A percentile compares a stretch with the other conserved stretches of the same genome.
Evolutionary conservation across 139 green algal species (phyloP).

Genomic region (Trebouxia sp.): DNA sequence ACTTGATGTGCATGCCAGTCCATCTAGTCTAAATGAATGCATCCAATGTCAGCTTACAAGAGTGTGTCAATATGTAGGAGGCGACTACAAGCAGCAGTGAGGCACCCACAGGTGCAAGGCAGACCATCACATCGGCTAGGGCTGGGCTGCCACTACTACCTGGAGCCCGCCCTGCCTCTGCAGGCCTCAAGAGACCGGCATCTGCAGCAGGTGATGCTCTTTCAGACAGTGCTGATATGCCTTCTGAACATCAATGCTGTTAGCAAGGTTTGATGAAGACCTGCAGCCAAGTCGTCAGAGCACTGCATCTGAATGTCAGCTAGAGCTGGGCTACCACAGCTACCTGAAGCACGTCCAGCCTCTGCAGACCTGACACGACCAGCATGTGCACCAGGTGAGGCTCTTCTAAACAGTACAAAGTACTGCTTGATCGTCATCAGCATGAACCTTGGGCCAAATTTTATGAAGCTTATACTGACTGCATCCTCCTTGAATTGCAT

Average conservation of each 20-base stretch:
- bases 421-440: no score
- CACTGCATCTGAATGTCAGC: no score
- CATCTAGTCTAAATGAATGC: no score
- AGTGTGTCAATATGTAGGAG: no score
- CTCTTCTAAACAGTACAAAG: neutral
- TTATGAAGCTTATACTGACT: no score
- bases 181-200: neutral
- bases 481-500: no score
- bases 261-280: neutral
- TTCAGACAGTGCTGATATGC: neutral
- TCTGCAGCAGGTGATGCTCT: neutral
- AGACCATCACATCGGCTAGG: neutral
- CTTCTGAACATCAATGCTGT: neutral
- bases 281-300: no score
- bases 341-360: neutral
- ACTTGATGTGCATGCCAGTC: no score
- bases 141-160: neutral
- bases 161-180: slow-evolving; percentile 5
- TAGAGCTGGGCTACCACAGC: neutral
- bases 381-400: neutral
- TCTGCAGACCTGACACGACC: slow-evolving; percentile 1
- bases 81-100: neutral
- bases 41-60: no score
- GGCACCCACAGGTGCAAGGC: neutral
- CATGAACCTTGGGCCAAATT: no score